Evolutionary conservation across 352 stramenopile species (phyloP).

Genomic region (Pythium phragmitis): DNA sequence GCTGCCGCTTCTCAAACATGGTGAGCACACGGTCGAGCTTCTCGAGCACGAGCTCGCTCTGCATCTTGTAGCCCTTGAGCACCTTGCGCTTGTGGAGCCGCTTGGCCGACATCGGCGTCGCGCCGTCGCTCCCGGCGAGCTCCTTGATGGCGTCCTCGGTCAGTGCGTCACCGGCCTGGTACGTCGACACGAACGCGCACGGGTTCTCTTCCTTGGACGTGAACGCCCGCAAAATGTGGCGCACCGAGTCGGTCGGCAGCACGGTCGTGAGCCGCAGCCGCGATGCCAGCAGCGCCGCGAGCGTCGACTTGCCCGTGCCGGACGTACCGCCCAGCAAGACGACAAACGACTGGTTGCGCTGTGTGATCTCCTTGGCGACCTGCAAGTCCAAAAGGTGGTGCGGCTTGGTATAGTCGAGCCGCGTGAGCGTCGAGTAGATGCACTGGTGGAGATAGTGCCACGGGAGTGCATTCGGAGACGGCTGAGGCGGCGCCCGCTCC

Average conservation of each 20-base stretch:
- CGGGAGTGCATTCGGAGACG: constrained; percentile 32
- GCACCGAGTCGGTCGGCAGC: constrained; percentile 82
- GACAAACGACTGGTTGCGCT: constrained; percentile 83
- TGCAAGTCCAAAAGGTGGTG: constrained; percentile 84
- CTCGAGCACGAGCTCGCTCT: constrained; percentile 79
- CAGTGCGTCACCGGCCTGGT: constrained; percentile 83
- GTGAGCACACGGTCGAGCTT: constrained; percentile 82
- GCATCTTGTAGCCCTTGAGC: constrained; percentile 79
- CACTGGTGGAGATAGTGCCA: constrained; percentile 81
- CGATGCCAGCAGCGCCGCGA: constrained; percentile 75
- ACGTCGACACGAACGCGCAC: constrained; percentile 84
- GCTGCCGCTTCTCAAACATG: constrained; percentile 81
- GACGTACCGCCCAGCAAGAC: constrained; percentile 86
- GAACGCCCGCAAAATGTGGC: constrained; percentile 78
- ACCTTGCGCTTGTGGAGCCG: constrained; percentile 83
- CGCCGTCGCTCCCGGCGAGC: constrained; percentile 29
- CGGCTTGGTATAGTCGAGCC: constrained; percentile 83
- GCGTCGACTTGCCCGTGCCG: constrained; percentile 82
- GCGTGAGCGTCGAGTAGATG: constrained; percentile 76
- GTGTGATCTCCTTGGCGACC: constrained; percentile 83
- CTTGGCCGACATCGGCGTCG: constrained; percentile 56
- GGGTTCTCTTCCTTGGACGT: constrained; percentile 80
- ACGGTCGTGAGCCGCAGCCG: constrained; percentile 81
- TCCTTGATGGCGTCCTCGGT: constrained; percentile 49
- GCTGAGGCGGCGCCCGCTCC: not conserved